Percentiles rank a stretch among this genome's conserved stretches.
Evolutionary conservation across 495 filamentous ascomycete species (phyloP).

Genomic region (Trichoderma virens): DNA sequence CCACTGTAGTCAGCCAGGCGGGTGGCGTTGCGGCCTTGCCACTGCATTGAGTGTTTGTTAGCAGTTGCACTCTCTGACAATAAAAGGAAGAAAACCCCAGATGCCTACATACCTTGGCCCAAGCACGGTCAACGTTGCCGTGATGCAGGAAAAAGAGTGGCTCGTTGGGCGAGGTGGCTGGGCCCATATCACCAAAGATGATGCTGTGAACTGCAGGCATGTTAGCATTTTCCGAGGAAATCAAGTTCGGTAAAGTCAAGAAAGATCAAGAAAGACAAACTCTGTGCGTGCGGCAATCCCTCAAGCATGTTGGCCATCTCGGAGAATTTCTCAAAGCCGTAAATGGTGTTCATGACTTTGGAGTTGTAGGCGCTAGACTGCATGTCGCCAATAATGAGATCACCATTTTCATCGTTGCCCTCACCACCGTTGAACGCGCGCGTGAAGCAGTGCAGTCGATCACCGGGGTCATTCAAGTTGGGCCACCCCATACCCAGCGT

Average conservation of each 20-base stretch:
- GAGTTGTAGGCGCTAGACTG: conserved; percentile 12
- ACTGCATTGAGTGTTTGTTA: conserved; percentile 3
- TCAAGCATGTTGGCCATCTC: conserved; percentile 12
- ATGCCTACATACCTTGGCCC: conserved; percentile 37
- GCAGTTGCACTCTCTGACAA: not conserved
- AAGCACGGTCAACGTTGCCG: conserved; percentile 48
- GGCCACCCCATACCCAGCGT: conserved; percentile 31
- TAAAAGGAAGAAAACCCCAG: not conserved
- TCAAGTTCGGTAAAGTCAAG: not conserved
- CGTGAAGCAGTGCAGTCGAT: conserved; percentile 50
- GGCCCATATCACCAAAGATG: conserved; percentile 26
- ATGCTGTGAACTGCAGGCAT: conserved; percentile 7
- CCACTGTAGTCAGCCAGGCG: conserved; percentile 8
- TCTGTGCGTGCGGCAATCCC: conserved; percentile 12
- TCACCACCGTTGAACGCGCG: conserved; percentile 43
- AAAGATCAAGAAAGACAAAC: conserved; percentile 8
- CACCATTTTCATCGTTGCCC: conserved; percentile 31
- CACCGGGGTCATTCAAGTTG: conserved; percentile 21
- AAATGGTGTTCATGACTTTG: conserved; percentile 8
- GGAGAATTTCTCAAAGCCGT: conserved; percentile 23
- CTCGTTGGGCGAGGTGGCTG: conserved; percentile 44
- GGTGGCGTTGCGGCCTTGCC: conserved; percentile 11
- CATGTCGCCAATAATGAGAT: conserved; percentile 22
- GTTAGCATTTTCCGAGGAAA: not conserved
- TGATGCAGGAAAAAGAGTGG: conserved; percentile 57